Percentiles rank a stretch among this genome's conserved stretches.
Evolutionary conservation across 2,329 filamentous ascomycete species (phyloP).

Genomic region (Xylariaceae sp.): DNA sequence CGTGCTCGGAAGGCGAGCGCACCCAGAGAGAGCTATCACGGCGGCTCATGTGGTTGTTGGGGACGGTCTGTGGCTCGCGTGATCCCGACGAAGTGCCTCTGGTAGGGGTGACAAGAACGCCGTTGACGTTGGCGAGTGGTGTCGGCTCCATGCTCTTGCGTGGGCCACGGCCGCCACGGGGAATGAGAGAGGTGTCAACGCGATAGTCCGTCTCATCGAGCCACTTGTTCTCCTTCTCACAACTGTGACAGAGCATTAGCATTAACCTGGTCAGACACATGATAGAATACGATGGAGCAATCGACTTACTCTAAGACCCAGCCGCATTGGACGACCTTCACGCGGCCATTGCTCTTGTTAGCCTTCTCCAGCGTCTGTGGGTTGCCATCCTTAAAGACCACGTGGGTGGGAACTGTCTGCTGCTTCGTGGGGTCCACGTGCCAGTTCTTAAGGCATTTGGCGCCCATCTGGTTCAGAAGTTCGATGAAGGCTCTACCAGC

Average conservation of each 20-base stretch:
- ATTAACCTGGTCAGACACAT: no score
- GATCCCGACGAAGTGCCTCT: slow-evolving; percentile 28
- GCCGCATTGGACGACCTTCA: slow-evolving; percentile 80
- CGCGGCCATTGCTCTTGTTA: slow-evolving; percentile 62
- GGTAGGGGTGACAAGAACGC: slow-evolving; percentile 48
- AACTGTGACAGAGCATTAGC: slow-evolving; percentile 44
- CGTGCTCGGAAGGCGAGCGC: slow-evolving; percentile 45
- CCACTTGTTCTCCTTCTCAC: slow-evolving; percentile 71
- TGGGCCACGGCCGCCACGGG: slow-evolving; percentile 64
- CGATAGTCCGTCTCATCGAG: slow-evolving; percentile 65
- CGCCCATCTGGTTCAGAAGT: slow-evolving; percentile 74
- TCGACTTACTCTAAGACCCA: slow-evolving; percentile 80
- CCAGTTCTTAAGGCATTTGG: slow-evolving; percentile 72
- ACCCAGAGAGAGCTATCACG: slow-evolving; percentile 52
- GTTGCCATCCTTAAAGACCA: slow-evolving; percentile 84
- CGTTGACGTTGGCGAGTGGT: slow-evolving; percentile 63
- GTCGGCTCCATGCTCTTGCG: slow-evolving; percentile 79
- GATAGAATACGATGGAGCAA: no score
- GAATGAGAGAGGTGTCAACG: slow-evolving; percentile 61
- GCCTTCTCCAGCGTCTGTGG: slow-evolving; percentile 78
- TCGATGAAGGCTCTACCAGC: slow-evolving; percentile 77
- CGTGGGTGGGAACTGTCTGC: slow-evolving; percentile 61
- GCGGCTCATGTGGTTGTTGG: slow-evolving; percentile 45
- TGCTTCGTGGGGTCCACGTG: slow-evolving; percentile 57
- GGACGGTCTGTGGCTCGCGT: slow-evolving; percentile 36